phyloP scores from a whole-genome alignment of 1,284 basidiomycete genomes.

The Apiotrichum domesticum region DNA sequence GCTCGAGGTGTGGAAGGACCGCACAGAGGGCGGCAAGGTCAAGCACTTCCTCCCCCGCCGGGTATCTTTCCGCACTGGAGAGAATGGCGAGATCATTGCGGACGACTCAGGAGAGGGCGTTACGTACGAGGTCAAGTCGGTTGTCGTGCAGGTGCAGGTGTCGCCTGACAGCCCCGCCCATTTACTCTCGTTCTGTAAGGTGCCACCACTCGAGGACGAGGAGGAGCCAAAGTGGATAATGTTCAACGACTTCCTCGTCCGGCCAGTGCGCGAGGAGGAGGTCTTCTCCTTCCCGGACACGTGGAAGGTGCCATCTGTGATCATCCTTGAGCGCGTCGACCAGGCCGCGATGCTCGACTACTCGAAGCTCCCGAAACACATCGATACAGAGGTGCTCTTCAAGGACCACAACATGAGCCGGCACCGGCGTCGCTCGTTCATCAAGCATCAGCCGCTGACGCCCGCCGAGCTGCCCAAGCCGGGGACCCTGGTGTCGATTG shows the following conservation, averaged over 20 bases:
- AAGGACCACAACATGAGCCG: constrained; percentile 79
- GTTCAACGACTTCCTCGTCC: constrained; percentile 95
- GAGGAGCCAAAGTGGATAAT: constrained; percentile 70
- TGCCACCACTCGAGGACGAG: constrained; percentile 55
- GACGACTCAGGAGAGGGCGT: constrained; percentile 50
- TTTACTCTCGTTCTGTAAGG: constrained; percentile 78
- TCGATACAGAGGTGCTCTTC: constrained; percentile 70
- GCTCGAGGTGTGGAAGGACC: constrained; percentile 70
- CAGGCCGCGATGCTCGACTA: constrained; percentile 58
- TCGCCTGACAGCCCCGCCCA: constrained; percentile 69
- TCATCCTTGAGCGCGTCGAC: constrained; percentile 80
- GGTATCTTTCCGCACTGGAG: constrained; percentile 41
- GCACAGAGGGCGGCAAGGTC: constrained; percentile 15
- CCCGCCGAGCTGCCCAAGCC: constrained; percentile 74
- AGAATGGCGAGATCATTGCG: constrained; percentile 52
- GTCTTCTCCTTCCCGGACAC: constrained; percentile 77
- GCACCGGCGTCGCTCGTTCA: constrained; percentile 67
- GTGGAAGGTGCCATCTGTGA: constrained; percentile 91
- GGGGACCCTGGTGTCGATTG: constrained; percentile 87
- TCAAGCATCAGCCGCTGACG: constrained; percentile 70
- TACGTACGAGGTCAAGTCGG: constrained; percentile 59
- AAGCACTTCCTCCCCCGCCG: constrained; percentile 32
- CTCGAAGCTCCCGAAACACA: constrained; percentile 57
- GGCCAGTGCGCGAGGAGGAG: constrained; percentile 74
- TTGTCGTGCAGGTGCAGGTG: constrained; percentile 76